Evolutionary conservation across 2,329 filamentous ascomycete genomes (phyloP).

Genomic region (Arthrobotrys pseudoclavata): DNA sequence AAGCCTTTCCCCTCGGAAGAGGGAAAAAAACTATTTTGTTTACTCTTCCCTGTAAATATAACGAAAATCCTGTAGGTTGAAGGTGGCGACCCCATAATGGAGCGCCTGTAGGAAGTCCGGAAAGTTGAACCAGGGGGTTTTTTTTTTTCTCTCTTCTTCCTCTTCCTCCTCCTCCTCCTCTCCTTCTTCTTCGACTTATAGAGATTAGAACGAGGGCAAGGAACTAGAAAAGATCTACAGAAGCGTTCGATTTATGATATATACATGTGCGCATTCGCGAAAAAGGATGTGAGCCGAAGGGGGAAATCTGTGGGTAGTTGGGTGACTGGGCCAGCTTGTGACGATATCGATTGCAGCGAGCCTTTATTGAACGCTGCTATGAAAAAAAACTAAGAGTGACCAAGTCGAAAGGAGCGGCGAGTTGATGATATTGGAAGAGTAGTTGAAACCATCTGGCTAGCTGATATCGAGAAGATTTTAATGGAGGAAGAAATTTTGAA

Average conservation of each 20-base stretch:
- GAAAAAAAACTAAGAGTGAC: not conserved
- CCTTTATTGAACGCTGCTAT: not conserved
- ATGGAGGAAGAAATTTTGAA: constrained; percentile 17
- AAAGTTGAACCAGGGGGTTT: constrained; percentile 59
- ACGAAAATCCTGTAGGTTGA: constrained; percentile 58
- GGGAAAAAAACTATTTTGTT: constrained; percentile 24
- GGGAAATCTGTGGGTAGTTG: not conserved
- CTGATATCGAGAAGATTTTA: not conserved
- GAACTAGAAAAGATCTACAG: not conserved
- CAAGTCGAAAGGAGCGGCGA: not conserved
- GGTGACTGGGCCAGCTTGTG: too few species aligned
- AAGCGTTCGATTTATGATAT: not conserved
- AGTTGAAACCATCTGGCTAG: not conserved
- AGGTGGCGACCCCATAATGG: not conserved
- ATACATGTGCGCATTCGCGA: not conserved
- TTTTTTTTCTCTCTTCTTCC: too few species aligned
- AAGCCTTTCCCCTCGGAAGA: constrained; percentile 1
- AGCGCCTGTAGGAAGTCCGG: constrained; percentile 47
- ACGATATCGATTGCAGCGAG: too few species aligned
- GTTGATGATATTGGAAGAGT: not conserved
- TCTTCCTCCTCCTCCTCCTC: too few species aligned
- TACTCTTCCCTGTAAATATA: constrained; percentile 59
- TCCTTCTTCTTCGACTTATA: not conserved
- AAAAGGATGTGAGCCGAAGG: not conserved
- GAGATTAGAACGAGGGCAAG: not conserved